A percentile compares a stretch with the other conserved stretches of the same genome.
Conservation (phyloP, 2,329 filamentous ascomycete species). For the Trichoderma hamatum region DNA sequence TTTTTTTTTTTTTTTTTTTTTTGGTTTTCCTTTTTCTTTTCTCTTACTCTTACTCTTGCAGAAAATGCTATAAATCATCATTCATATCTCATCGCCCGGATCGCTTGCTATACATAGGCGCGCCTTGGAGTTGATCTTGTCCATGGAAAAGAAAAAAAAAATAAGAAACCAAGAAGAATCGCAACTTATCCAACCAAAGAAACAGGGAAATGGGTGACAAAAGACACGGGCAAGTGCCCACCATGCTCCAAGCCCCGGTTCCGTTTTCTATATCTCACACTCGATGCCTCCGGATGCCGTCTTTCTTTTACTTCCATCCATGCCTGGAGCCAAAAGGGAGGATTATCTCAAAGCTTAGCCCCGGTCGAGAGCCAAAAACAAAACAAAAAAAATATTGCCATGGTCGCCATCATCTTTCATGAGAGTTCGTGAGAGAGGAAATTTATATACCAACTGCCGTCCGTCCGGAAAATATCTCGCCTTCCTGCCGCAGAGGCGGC, state of each 20-base stretch:
- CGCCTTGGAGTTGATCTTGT: slow-evolving; percentile 25
- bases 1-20: not conserved
- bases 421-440: slow-evolving; percentile 42
- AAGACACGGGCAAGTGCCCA: slow-evolving; percentile 26
- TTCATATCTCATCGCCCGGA: slow-evolving; percentile 28
- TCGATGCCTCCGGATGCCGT: slow-evolving; percentile 25
- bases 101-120: slow-evolving; percentile 28
- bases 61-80: slow-evolving; percentile 28
- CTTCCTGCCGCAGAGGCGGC: slow-evolving; percentile 4
- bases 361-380: slow-evolving; percentile 9
- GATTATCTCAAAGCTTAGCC: slow-evolving; percentile 10
- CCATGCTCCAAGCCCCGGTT: slow-evolving; percentile 26
- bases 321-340: slow-evolving; percentile 16
- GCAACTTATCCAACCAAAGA: slow-evolving; percentile 27
- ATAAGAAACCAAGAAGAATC: not conserved
- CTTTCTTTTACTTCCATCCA: slow-evolving; percentile 14
- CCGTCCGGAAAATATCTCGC: slow-evolving; percentile 27
- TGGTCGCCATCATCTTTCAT: slow-evolving; percentile 32
- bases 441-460: slow-evolving; percentile 38
- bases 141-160: slow-evolving; percentile 6
- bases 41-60: not conserved
- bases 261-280: slow-evolving; percentile 25
- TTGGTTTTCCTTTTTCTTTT: not conserved
- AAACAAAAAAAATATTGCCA: slow-evolving; percentile 11
- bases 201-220: slow-evolving; percentile 19